Evolutionary conservation across 1,284 basidiomycete species (phyloP).

Genomic region (Trichosporon coremiiforme): DNA sequence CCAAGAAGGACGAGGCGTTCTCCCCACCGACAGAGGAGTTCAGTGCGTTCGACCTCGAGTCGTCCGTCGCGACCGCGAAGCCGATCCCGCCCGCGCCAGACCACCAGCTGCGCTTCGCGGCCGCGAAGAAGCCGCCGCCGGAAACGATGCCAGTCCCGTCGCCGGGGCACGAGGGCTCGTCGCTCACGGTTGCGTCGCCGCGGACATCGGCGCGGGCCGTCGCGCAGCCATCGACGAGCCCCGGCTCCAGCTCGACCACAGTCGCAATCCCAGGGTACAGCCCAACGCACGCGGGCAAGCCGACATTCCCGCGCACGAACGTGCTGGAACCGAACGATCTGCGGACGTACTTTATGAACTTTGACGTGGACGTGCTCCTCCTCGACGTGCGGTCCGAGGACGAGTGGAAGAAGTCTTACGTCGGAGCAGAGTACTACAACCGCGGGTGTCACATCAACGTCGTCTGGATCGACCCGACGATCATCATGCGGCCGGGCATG

Average conservation of each 20-base stretch:
- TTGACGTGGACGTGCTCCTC: constrained; percentile 68
- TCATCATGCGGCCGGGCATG: constrained; percentile 69
- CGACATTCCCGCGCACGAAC: constrained; percentile 63
- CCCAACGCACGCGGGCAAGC: constrained; percentile 30
- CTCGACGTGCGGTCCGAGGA: constrained; percentile 79
- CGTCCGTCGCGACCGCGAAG: neutral
- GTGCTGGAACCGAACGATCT: constrained; percentile 67
- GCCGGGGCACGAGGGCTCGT: too few species aligned
- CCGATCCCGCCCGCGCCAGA: neutral
- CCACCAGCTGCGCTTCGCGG: neutral
- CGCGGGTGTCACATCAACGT: constrained; percentile 59
- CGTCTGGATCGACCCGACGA: constrained; percentile 82
- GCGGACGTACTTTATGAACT: constrained; percentile 63
- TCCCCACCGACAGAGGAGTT: constrained; percentile 8
- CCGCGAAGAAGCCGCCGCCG: neutral
- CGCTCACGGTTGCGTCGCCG: neutral
- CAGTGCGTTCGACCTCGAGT: neutral
- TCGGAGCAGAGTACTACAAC: constrained; percentile 61
- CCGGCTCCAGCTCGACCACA: neutral
- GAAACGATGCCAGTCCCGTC: neutral
- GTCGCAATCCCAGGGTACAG: constrained; percentile 13
- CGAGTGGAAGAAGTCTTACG: constrained; percentile 73
- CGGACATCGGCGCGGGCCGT: neutral
- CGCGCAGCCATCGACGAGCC: neutral
- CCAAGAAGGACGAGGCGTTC: constrained; percentile 5